Conservation (phyloP, 2,329 filamentous ascomycete species). For the Xylariales sp. region DNA sequence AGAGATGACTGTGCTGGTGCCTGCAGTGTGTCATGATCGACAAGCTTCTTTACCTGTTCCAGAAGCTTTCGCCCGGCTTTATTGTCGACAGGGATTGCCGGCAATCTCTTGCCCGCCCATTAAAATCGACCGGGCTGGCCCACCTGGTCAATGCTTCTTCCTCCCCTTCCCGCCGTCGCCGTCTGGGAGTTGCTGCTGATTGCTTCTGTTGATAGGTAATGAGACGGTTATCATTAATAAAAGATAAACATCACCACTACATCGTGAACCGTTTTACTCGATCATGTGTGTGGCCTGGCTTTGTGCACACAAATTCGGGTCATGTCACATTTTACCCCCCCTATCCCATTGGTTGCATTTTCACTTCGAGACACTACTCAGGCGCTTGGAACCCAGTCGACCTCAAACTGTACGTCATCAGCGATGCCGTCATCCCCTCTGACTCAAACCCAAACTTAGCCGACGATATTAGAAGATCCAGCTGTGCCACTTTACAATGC, state of each 20-base stretch:
- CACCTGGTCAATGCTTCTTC: conserved; percentile 30
- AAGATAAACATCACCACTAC: no score
- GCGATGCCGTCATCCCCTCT: conserved; percentile 21
- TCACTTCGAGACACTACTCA: not conserved
- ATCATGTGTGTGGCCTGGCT: not conserved
- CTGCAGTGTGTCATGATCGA: conserved; percentile 32
- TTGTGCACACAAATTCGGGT: not conserved
- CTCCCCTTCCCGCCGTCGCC: not conserved
- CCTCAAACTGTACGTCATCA: conserved; percentile 13
- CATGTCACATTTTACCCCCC: not conserved
- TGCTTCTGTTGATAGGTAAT: no score
- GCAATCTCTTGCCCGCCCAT: not conserved
- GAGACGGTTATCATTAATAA: no score
- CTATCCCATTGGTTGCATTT: not conserved
- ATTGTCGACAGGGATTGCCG: conserved; percentile 23
- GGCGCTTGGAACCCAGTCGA: not conserved
- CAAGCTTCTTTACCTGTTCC: conserved; percentile 42
- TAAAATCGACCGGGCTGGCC: conserved; percentile 32
- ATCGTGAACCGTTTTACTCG: conserved; percentile 1
- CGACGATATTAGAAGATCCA: conserved; percentile 4
- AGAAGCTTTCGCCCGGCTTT: conserved; percentile 42
- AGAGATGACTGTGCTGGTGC: conserved; percentile 30
- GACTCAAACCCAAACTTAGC: conserved; percentile 24
- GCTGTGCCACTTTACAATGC: not conserved
- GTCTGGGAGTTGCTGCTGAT: no score